These are phyloP conservation scores for Saccharomyces mikatae DNA, from an alignment of 805 yeast species.

Conservation along the genomic window DNA sequence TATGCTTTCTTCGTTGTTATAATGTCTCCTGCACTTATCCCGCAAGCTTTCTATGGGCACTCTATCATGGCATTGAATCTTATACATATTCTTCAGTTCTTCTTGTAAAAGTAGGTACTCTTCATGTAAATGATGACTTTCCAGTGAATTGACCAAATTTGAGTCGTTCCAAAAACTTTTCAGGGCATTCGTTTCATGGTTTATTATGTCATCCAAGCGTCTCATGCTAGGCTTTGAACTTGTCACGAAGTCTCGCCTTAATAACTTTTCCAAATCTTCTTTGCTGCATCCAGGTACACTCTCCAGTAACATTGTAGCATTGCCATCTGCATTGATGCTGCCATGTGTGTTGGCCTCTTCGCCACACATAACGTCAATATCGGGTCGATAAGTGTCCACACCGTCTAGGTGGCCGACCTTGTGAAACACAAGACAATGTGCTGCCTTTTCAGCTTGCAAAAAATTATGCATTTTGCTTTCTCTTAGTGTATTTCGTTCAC, in stretches of 20 bases:
- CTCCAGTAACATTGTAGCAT: conserved; percentile 1
- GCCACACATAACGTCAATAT: conserved; percentile 19
- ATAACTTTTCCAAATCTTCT: conserved; percentile 8
- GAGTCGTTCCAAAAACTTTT: conserved; percentile 17
- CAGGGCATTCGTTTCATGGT: conserved; percentile 13
- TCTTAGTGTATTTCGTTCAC: conserved; percentile 15
- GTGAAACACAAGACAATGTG: conserved; percentile 27
- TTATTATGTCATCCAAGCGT: conserved; percentile 14
- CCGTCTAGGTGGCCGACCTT: conserved; percentile 9
- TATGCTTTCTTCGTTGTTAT: neutral
- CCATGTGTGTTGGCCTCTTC: conserved; percentile 8
- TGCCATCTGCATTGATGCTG: neutral
- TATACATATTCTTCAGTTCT: conserved; percentile 8
- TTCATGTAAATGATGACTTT: conserved; percentile 16
- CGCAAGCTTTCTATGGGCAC: neutral
- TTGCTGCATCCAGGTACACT: conserved; percentile 12
- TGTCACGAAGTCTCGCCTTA: conserved; percentile 1
- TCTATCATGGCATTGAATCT: neutral
- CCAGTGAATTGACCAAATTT: conserved; percentile 12
- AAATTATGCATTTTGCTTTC: conserved; percentile 16
- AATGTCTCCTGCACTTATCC: neutral
- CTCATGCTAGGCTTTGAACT: conserved; percentile 15
- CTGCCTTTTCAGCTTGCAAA: conserved; percentile 22
- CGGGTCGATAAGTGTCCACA: conserved; percentile 19
- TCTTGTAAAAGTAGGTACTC: conserved; percentile 14